These are phyloP conservation scores for Paecilomyces sp. DNA, from an alignment of 2,329 filamentous ascomycete species.

Conservation along the genomic window DNA sequence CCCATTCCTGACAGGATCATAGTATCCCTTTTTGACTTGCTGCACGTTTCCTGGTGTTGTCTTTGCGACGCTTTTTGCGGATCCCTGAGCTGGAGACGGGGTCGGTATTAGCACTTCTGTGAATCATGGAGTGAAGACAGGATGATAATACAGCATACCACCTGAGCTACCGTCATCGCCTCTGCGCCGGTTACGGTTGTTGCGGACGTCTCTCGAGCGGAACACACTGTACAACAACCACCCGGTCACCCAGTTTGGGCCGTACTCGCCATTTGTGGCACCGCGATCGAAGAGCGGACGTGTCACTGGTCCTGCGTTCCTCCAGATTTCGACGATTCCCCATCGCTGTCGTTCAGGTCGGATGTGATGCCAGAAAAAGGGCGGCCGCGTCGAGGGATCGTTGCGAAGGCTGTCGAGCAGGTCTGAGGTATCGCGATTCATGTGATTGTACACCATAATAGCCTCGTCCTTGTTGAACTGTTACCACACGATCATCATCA, in stretches of 20 bases:
- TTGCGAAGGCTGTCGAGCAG: constrained; percentile 33
- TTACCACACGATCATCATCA: background rate
- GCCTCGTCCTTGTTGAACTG: constrained; percentile 33
- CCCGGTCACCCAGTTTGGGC: constrained; percentile 40
- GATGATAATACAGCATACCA: constrained; percentile 9
- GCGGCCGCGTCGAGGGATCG: constrained; percentile 30
- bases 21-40: constrained; percentile 28
- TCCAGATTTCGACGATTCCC: constrained; percentile 37
- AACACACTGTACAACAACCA: constrained; percentile 43
- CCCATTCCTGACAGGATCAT: constrained; percentile 36
- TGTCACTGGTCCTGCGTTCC: constrained; percentile 31
- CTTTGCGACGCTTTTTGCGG: constrained; percentile 13
- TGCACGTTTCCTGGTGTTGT: constrained; percentile 10
- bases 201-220: constrained; percentile 39
- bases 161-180: constrained; percentile 18
- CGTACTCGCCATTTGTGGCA: constrained; percentile 35
- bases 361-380: constrained; percentile 42
- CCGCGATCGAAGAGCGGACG: constrained; percentile 34
- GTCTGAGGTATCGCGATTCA: constrained; percentile 33
- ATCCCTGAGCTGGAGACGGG: constrained; percentile 9
- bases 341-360: constrained; percentile 35
- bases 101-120: background rate
- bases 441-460: constrained; percentile 34
- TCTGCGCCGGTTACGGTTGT: constrained; percentile 38
- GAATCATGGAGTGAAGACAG: constrained; percentile 1